Conservation (phyloP, 169 alveolate genomes). For the Babesia sp. region DNA sequence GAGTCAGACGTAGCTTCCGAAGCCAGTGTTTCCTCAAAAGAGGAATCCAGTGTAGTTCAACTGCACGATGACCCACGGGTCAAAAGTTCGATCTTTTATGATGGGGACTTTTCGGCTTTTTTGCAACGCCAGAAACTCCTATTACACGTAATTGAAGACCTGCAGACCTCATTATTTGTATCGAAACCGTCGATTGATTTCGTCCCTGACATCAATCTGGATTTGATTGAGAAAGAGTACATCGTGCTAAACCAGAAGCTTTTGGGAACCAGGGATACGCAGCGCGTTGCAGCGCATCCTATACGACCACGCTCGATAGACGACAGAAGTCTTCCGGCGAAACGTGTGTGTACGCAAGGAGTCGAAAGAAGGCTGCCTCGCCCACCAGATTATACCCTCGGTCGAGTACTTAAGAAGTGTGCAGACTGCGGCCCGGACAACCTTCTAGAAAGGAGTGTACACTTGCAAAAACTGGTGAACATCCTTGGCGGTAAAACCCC, state of each 20-base stretch:
- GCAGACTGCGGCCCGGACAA: conserved; percentile 26
- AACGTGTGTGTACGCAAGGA: neutral
- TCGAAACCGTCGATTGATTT: conserved; percentile 35
- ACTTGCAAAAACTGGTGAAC: conserved; percentile 29
- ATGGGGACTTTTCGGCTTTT: conserved; percentile 20
- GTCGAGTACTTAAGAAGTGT: conserved; percentile 22
- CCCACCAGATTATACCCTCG: conserved; percentile 14
- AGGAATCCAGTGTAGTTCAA: neutral
- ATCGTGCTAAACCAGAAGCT: conserved; percentile 15
- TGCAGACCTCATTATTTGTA: conserved; percentile 21
- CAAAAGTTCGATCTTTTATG: conserved; percentile 15
- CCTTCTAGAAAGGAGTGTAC: conserved; percentile 8
- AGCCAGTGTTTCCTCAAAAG: neutral
- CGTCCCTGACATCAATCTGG: conserved; percentile 17
- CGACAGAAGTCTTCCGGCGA: neutral
- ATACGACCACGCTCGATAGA: neutral
- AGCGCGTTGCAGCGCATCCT: neutral
- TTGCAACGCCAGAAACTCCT: conserved; percentile 29
- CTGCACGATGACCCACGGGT: conserved; percentile 12
- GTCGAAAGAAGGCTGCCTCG: neutral
- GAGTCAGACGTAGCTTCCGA: conserved; percentile 30
- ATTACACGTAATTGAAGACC: conserved; percentile 28
- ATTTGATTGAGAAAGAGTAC: conserved; percentile 19
- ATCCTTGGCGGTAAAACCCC: conserved; percentile 30
- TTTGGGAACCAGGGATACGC: conserved; percentile 12